phyloP scores from a whole-genome alignment of 2,329 filamentous ascomycete genomes.

The Clarireedia paspali region DNA sequence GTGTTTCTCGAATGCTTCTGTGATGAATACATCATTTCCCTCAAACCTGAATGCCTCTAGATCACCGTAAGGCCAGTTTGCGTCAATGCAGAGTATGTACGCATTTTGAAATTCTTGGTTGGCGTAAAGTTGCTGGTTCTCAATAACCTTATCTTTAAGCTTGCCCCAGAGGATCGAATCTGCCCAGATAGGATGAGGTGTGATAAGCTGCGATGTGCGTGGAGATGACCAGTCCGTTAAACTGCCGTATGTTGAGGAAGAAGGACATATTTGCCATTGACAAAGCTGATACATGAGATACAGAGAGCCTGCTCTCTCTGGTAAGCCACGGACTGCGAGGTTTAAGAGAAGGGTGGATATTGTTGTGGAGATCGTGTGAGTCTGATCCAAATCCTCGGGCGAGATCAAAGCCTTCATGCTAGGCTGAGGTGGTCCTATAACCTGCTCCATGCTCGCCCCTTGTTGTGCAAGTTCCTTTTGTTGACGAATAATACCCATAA shows the following conservation, averaged over 20 bases:
- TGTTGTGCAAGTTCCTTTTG: constrained; percentile 30
- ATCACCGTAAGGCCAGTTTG: constrained; percentile 30
- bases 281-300: constrained; percentile 18
- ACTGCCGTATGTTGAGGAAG: constrained; percentile 15
- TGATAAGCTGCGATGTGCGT: constrained; percentile 25
- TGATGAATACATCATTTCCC: constrained; percentile 16
- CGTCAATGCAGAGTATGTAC: constrained; percentile 30
- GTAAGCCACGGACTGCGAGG: constrained; percentile 11
- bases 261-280: constrained; percentile 23
- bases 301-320: constrained; percentile 18
- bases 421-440: constrained; percentile 30
- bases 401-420: constrained; percentile 31
- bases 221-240: constrained; percentile 20
- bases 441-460: constrained; percentile 22
- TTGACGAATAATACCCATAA: constrained; percentile 32
- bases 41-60: constrained; percentile 17
- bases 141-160: constrained; percentile 31
- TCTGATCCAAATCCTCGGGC: constrained; percentile 21
- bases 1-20: constrained; percentile 19
- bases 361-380: constrained; percentile 24
- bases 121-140: constrained; percentile 31
- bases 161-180: constrained; percentile 30
- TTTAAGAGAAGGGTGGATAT: constrained; percentile 25
- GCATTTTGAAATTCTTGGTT: constrained; percentile 32
- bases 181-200: constrained; percentile 28